Percentiles rank a stretch among this genome's conserved stretches.
Evolutionary conservation across 352 stramenopile species (phyloP).

Genomic region (Globisporangium spiculum): DNA sequence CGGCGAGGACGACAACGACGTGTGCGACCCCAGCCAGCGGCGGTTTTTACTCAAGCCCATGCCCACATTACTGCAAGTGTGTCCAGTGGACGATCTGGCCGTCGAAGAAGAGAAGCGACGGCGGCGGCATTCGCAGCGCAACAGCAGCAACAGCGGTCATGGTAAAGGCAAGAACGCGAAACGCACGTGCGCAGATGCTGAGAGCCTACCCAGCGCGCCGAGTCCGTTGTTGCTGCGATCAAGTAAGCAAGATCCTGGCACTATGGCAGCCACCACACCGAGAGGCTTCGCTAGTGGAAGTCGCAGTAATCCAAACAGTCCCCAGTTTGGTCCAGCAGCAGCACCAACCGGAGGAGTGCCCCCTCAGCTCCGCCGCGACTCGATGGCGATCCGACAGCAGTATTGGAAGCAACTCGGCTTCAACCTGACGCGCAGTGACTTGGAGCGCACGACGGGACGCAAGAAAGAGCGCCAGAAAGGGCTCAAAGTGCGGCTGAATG

Average conservation of each 20-base stretch:
- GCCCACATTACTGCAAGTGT: constrained; percentile 61
- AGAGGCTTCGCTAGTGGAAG: not conserved
- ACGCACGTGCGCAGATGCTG: constrained; percentile 44
- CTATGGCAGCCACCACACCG: constrained; percentile 10
- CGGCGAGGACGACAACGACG: constrained; percentile 8
- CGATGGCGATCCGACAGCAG: constrained; percentile 78
- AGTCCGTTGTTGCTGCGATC: constrained; percentile 27
- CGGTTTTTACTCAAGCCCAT: constrained; percentile 71
- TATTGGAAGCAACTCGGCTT: constrained; percentile 87
- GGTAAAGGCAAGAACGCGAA: constrained; percentile 41
- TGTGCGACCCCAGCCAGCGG: not conserved
- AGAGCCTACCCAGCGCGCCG: constrained; percentile 49
- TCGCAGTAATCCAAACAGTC: not conserved
- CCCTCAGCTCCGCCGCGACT: constrained; percentile 64
- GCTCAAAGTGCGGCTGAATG: constrained; percentile 76
- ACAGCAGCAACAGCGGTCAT: constrained; percentile 18
- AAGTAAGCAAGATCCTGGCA: constrained; percentile 16
- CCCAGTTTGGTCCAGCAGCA: not conserved
- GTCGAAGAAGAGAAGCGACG: constrained; percentile 78
- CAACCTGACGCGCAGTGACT: constrained; percentile 71
- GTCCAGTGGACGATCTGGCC: constrained; percentile 67
- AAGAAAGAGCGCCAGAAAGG: constrained; percentile 66
- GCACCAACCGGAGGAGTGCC: constrained; percentile 1
- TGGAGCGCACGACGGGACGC: constrained; percentile 72
- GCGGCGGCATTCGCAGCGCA: constrained; percentile 38